Conservation (phyloP, 768 basidiomycete genomes). For the Rhizopogon vinicolor region DNA sequence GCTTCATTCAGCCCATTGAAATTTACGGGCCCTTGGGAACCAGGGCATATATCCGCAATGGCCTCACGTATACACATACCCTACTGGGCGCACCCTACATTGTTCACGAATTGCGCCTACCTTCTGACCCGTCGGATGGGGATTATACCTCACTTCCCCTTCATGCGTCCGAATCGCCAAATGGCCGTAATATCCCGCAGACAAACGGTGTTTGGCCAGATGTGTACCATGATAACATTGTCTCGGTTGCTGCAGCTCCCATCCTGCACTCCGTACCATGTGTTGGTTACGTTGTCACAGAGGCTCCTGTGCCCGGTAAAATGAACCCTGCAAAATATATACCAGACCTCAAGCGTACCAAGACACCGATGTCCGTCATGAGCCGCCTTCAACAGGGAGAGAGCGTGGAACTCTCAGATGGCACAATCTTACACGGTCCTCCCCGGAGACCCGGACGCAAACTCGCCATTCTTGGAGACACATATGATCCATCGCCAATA, state of each 20-base stretch:
- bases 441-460: slow-evolving; percentile 64
- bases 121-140: slow-evolving; percentile 50
- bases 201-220: slow-evolving; percentile 59
- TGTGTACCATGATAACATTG: slow-evolving; percentile 50
- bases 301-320: slow-evolving; percentile 72
- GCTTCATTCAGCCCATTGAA: slow-evolving; percentile 52
- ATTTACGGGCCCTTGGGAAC: slow-evolving; percentile 87
- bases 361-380: slow-evolving; percentile 65
- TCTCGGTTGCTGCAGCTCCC: slow-evolving; percentile 72
- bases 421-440: slow-evolving; percentile 68
- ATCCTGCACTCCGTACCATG: slow-evolving; percentile 80
- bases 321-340: slow-evolving; percentile 65
- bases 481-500: slow-evolving; percentile 72
- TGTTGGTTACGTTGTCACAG: slow-evolving; percentile 71
- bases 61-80: slow-evolving; percentile 66
- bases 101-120: slow-evolving; percentile 77
- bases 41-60: slow-evolving; percentile 70
- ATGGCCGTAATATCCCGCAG: slow-evolving; percentile 61
- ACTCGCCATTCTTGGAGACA: slow-evolving; percentile 81
- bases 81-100: slow-evolving; percentile 63
- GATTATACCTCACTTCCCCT: slow-evolving; percentile 44
- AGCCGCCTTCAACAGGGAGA: slow-evolving; percentile 62
- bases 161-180: slow-evolving; percentile 49
- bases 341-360: slow-evolving; percentile 64
- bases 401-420: slow-evolving; percentile 60